Evolutionary conservation across 2,329 filamentous ascomycete genomes (phyloP), one percentile per base, ranked within the genome.

Genomic region (Trichoderma breve): DNA sequence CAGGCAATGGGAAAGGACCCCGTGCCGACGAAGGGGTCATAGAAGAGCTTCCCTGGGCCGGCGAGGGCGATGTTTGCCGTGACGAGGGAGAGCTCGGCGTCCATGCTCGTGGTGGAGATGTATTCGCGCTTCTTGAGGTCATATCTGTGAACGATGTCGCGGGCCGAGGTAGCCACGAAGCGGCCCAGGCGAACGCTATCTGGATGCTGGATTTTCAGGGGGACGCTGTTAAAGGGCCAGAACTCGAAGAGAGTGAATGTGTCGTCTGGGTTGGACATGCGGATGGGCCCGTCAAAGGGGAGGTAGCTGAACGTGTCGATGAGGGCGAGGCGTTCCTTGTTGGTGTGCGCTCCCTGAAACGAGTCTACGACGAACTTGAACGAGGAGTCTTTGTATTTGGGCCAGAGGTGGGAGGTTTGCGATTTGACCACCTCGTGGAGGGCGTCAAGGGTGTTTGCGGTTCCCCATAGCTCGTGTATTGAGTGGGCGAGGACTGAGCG

Each of bases 71-170:
- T 90, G 78, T 98, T 99, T 2, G 95, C 96, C 0, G 95, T 98
- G 26, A 99, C 85, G 1, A 99, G 87, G 14, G 94, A 93, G 57
- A 99, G 86, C 80, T 98, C 96, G 0, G 95, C 93, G 79, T 99
- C 96, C 96, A 99, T 98, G 60, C 93, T 96, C 0, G 96, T 99
- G 0, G 95, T 98, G 76, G 92, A 94, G 77, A 99, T 98, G 79
- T 99, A 99, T 51, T 88, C 87, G 32, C 96, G 86, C 82, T 97
- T 97, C 85, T 99, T 99, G 26, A 99, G 86, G 80, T 97, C 94
- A 78, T 95, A 97, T 28, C 87, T 92, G 43, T 88, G 84, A 36
- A 93, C 86, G 6, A 91, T 85, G 68, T 92, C 89, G 58, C 95
- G 87, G 3, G 88, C 88, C 2, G 92, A 91, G 14, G 84, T 83